Conservation (phyloP, 805 yeast genomes). For the Cyberlindnera mississippiensis region DNA sequence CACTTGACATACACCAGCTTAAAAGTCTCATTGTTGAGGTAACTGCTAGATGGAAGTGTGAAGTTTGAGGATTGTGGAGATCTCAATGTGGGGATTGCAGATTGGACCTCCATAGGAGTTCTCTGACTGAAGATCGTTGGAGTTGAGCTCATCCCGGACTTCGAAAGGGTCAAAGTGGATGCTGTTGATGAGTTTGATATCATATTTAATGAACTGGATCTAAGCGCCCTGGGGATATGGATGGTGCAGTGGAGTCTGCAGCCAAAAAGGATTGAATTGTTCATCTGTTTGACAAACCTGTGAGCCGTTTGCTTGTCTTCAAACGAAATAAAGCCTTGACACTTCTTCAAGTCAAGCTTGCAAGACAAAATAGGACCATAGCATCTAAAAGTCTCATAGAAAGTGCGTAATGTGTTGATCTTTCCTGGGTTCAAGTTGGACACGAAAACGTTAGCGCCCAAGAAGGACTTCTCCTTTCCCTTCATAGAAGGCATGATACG, state of each 20-base stretch:
- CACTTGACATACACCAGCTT: constrained; percentile 44
- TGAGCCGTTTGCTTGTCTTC: constrained; percentile 32
- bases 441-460: constrained; percentile 50
- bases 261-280: constrained; percentile 30
- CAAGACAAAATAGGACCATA: constrained; percentile 45
- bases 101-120: too few relatives aligned
- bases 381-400: constrained; percentile 46
- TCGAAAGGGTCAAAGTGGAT: constrained; percentile 4
- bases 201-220: constrained; percentile 1
- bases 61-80: neutral
- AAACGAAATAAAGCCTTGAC: constrained; percentile 40
- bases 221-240: constrained; percentile 33
- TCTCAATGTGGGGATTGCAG: neutral
- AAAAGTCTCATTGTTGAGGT: constrained; percentile 2
- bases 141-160: too few relatives aligned
- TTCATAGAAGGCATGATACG: constrained; percentile 55
- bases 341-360: constrained; percentile 34
- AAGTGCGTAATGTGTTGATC: constrained; percentile 38
- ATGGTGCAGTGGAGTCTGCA: constrained; percentile 34
- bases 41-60: neutral
- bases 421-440: constrained; percentile 34
- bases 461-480: constrained; percentile 34
- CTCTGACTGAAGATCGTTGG: neutral
- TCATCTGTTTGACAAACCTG: constrained; percentile 30
- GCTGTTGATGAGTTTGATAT: constrained; percentile 4